phyloP scores from a whole-genome alignment of 2,329 filamentous ascomycete species.

The Tolypocladium ovalisporum region DNA sequence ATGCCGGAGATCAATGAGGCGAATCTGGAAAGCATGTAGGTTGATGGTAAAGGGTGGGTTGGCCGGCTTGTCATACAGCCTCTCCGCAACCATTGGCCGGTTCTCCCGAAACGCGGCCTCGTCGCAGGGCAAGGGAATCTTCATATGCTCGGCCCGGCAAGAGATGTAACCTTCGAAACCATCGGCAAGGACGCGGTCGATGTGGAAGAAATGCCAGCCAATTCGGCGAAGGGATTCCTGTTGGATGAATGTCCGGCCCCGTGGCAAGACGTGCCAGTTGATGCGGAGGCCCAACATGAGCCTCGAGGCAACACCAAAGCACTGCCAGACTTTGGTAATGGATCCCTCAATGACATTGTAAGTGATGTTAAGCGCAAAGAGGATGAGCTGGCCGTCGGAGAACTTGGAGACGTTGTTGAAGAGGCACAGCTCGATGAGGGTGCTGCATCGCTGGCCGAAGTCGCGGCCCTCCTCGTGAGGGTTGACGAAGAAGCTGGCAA shows the following conservation, averaged over 20 bases:
- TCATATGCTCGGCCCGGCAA: slow-evolving; percentile 25
- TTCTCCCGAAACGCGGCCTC: slow-evolving; percentile 21
- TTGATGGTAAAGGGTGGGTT: slow-evolving; percentile 14
- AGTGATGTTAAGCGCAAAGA: slow-evolving; percentile 23
- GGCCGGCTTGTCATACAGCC: slow-evolving; percentile 17
- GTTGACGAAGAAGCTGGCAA: slow-evolving; percentile 24
- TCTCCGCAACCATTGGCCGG: slow-evolving; percentile 17
- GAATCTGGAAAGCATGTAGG: slow-evolving; percentile 22
- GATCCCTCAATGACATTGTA: slow-evolving; percentile 25
- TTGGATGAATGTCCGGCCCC: slow-evolving; percentile 18
- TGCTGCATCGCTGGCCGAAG: slow-evolving; percentile 25
- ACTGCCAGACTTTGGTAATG: slow-evolving; percentile 29
- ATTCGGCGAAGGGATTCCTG: slow-evolving; percentile 25
- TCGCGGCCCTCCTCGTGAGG: slow-evolving; percentile 19
- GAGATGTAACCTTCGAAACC: slow-evolving; percentile 29
- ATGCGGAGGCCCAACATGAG: slow-evolving; percentile 26
- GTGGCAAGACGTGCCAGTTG: slow-evolving; percentile 24
- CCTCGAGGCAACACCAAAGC: slow-evolving; percentile 23
- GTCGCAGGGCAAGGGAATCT: slow-evolving; percentile 23
- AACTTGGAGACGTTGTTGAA: slow-evolving; percentile 28
- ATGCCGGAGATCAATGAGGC: slow-evolving; percentile 24
- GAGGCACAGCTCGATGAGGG: slow-evolving; percentile 27
- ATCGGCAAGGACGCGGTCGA: slow-evolving; percentile 26
- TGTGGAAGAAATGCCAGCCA: slow-evolving; percentile 26
- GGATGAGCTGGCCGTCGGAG: slow-evolving; percentile 19